Evolutionary conservation across 2,329 filamentous ascomycete genomes (phyloP), one percentile per base, ranked within the genome.

Genomic region (Penicillium italicum): DNA sequence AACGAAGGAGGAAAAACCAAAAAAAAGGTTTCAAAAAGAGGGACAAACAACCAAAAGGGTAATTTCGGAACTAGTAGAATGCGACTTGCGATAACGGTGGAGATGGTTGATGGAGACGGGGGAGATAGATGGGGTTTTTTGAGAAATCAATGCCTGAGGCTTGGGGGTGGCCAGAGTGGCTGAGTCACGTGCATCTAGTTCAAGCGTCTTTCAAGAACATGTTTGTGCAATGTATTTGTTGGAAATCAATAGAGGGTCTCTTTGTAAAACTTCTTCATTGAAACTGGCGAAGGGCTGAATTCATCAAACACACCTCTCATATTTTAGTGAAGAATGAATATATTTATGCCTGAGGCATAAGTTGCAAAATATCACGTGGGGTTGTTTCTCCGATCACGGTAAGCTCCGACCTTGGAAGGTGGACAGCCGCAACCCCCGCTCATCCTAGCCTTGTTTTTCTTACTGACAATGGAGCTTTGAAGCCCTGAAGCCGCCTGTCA

Each of bases 121-220:
- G 47, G 50, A 64, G 53, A 62, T 65, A 63, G 50, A 62, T 64
- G 64, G 56, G 62, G 62, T 65, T 65, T 63, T 47, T 24, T 12
- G 18, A 16, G 14, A 57, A 58, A 41, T 31, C 46, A 37, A 52
- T 44, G 61, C 62, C 57, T 68, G 57, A 66, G 65, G 62, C 61
- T 47, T 47, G 36, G 14, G 8, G 30, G 18, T 31, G 45, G 45
- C 18, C 33, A 28, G 14, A 45, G 30, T 34, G 20, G 43, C 30
- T 24, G 5, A 14, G 20, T 45, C 43, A 45, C 43, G 30, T 45
- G 43, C 1, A 1, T 33, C 5, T 26, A 26, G 14, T 41, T n/a
- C 18, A 22, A 20, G 2, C 7, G n/a, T 45, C 20, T n/a, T 33
- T 11, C 18, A 16, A 6, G 22, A 22, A 14, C 18, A 31, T 22